A percentile compares a stretch with the other conserved stretches of the same genome.
phyloP scores from a whole-genome alignment of 2,329 filamentous ascomycete genomes.

The Rhynchosporium secalis region DNA sequence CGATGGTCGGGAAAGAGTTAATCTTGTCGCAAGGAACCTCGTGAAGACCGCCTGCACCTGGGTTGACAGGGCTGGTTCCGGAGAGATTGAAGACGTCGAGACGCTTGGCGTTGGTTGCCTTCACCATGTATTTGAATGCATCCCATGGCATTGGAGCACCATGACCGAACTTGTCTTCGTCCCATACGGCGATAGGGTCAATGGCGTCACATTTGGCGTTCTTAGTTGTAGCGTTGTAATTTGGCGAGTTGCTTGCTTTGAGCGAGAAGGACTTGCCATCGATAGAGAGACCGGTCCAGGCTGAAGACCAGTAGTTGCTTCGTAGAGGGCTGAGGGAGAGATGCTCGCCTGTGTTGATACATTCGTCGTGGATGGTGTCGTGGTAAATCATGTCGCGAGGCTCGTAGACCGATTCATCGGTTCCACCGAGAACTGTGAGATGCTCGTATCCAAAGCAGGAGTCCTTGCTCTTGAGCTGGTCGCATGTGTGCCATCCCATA shows the following conservation, averaged over 20 bases:
- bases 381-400: conserved; percentile 16
- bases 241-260: conserved; percentile 12
- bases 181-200: conserved; percentile 19
- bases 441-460: conserved; percentile 16
- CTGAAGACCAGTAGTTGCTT: conserved; percentile 19
- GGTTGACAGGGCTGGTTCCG: conserved; percentile 19
- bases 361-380: conserved; percentile 14
- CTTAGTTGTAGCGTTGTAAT: conserved; percentile 19
- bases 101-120: conserved; percentile 10
- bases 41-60: conserved; percentile 14
- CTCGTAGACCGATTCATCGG: conserved; percentile 16
- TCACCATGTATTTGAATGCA: conserved; percentile 16
- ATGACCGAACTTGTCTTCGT: conserved; percentile 21
- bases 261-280: conserved; percentile 14
- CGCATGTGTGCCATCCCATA: conserved; percentile 21
- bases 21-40: conserved; percentile 16
- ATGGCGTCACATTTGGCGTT: conserved; percentile 16
- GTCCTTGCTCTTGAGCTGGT: conserved; percentile 11
- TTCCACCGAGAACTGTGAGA: conserved; percentile 18
- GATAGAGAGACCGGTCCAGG: conserved; percentile 16
- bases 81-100: conserved; percentile 17
- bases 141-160: conserved; percentile 19
- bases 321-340: conserved; percentile 14
- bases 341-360: conserved; percentile 20
- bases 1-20: conserved; percentile 15